Evolutionary conservation across 2,329 filamentous ascomycete genomes (phyloP).

Genomic region (Colletotrichum spaethianum): DNA sequence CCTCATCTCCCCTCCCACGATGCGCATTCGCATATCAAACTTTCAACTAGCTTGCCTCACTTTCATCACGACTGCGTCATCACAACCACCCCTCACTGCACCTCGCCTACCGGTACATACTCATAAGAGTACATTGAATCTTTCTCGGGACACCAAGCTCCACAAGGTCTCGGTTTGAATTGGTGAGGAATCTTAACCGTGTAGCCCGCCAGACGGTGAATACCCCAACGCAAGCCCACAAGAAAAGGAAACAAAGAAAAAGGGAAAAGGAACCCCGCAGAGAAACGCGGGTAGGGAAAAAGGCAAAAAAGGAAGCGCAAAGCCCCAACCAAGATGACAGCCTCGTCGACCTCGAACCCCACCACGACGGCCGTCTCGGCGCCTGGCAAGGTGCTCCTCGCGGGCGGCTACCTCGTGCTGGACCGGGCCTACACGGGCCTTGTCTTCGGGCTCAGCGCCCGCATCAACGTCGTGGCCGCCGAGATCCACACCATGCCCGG

Average conservation of each 20-base stretch:
- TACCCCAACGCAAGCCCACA: not conserved
- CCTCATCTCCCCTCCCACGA: constrained; percentile 3
- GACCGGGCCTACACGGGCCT: constrained; percentile 88
- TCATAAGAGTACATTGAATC: not conserved
- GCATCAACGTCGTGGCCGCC: constrained; percentile 75
- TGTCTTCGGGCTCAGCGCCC: constrained; percentile 76
- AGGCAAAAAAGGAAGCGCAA: not conserved
- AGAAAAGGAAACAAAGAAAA: not conserved
- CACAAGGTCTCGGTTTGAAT: not conserved
- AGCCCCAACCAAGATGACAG: constrained; percentile 24
- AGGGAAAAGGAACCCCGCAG: not conserved
- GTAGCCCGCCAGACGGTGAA: not conserved
- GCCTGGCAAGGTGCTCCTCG: constrained; percentile 94
- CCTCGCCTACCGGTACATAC: not conserved
- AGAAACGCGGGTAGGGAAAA: not conserved
- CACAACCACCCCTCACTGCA: not conserved
- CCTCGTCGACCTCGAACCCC: constrained; percentile 47
- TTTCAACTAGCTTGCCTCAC: constrained; percentile 24
- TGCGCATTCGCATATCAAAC: constrained; percentile 23
- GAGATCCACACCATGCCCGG: constrained; percentile 70
- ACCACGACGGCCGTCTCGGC: constrained; percentile 80
- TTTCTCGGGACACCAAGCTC: not conserved
- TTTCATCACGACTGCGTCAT: constrained; percentile 39
- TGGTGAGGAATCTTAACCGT: not conserved
- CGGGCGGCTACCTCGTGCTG: constrained; percentile 94